Conservation (phyloP, 192 early-diverging fungal genomes). For the Geranomyces variabilis region DNA sequence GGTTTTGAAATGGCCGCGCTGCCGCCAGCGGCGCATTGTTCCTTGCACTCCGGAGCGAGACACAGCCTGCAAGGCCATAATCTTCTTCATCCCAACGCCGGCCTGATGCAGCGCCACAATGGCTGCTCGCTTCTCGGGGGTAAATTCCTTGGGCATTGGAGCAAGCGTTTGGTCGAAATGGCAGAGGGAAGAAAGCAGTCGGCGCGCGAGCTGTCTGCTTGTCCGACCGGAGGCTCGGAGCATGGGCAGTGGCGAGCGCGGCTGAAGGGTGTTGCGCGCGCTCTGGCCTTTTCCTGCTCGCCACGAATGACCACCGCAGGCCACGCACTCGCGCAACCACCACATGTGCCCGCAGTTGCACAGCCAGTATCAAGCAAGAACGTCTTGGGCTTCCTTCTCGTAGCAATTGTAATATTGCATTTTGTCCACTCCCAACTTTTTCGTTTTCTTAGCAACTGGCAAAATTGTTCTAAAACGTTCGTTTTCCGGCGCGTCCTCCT, state of each 20-base stretch:
- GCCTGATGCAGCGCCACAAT: background rate
- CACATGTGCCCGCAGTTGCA: background rate
- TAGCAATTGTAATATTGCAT: slow-evolving; percentile 1
- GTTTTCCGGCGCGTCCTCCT: background rate
- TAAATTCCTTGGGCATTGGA: background rate
- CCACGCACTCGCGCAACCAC: no score
- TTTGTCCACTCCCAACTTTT: no score
- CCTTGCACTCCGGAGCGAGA: background rate
- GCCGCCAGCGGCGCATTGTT: background rate
- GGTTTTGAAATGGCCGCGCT: background rate
- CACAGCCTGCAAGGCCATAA: background rate
- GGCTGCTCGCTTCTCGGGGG: background rate
- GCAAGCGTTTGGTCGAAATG: no score
- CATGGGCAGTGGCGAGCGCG: no score
- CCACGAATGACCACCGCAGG: no score
- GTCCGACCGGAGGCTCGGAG: no score
- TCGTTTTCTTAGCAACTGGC: background rate
- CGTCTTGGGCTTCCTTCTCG: slow-evolving; percentile 15
- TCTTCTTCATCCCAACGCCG: background rate
- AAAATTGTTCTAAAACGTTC: no score
- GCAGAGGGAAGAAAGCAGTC: no score
- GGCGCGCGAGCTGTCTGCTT: no score
- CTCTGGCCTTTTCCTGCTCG: no score
- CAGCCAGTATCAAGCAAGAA: background rate
- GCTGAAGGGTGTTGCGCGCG: no score